These are phyloP conservation scores for Xylaria sp. DNA, from an alignment of 2,329 filamentous ascomycete species.

Conservation along the genomic window DNA sequence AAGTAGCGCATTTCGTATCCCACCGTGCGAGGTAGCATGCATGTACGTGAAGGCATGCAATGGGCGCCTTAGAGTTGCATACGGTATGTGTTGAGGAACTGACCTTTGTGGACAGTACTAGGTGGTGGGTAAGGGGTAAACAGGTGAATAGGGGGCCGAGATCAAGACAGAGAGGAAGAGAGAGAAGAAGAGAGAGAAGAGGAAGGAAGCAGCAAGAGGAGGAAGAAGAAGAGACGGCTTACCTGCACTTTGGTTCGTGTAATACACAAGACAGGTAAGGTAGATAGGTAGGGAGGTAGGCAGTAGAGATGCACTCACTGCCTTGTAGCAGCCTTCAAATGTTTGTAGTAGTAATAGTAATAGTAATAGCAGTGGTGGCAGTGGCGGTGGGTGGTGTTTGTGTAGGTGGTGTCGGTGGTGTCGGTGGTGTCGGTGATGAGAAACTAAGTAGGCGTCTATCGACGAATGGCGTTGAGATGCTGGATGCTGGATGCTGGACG, in stretches of 20 bases:
- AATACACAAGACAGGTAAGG: too few relatives aligned
- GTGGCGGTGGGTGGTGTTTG: not conserved
- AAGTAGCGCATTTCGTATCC: slow-evolving; percentile 1
- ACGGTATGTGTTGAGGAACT: not conserved
- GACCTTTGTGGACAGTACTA: not conserved
- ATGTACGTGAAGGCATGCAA: not conserved
- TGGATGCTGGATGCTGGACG: not conserved
- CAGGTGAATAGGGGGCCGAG: not conserved
- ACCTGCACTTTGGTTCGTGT: too few relatives aligned
- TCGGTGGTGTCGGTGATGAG: not conserved
- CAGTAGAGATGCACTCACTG: not conserved
- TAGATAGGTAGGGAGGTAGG: too few relatives aligned
- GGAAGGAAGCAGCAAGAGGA: too few relatives aligned
- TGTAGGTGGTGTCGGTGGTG: too few relatives aligned
- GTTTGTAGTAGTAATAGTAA: not conserved
- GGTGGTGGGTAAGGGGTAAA: not conserved
- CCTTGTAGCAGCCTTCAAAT: not conserved
- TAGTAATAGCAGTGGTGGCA: not conserved
- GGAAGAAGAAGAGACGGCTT: too few relatives aligned
- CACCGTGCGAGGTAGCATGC: not conserved
- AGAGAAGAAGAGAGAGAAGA: not conserved
- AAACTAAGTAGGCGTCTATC: not conserved
- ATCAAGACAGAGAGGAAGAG: not conserved
- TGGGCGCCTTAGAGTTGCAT: not conserved
- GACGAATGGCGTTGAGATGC: not conserved